Conservation (phyloP, 2,329 filamentous ascomycete genomes). For the Ophiostoma populinum region DNA sequence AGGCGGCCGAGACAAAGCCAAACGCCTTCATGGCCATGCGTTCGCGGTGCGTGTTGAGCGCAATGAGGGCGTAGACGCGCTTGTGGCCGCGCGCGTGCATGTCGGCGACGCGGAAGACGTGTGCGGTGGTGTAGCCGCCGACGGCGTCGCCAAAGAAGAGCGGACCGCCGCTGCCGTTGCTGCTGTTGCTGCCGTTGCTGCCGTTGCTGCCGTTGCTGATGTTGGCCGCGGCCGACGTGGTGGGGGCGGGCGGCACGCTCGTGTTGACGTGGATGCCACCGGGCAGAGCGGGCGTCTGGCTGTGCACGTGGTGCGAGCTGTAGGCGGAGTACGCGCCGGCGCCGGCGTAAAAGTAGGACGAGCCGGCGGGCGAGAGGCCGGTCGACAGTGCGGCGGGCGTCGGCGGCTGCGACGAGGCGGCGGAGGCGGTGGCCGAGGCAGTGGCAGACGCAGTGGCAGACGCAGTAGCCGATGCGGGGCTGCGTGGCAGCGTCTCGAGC, state of each 20-base stretch:
- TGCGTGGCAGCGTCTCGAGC: constrained; percentile 45
- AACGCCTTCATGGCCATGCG: constrained; percentile 49
- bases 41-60: constrained; percentile 47
- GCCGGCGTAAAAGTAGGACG: constrained; percentile 1
- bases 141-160: constrained; percentile 52
- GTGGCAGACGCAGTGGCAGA: constrained; percentile 20
- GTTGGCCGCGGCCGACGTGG: constrained; percentile 31
- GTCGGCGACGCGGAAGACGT: constrained; percentile 53
- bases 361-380: too few species aligned
- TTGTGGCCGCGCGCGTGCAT: constrained; percentile 50
- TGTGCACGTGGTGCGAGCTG: constrained; percentile 27
- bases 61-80: constrained; percentile 51
- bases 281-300: too few species aligned
- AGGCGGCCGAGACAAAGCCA: constrained; percentile 41
- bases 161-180: constrained; percentile 45
- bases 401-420: constrained; percentile 10
- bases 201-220: too few species aligned
- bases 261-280: too few species aligned
- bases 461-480: constrained; percentile 22
- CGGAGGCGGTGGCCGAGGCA: constrained; percentile 25
- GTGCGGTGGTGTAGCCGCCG: constrained; percentile 51
- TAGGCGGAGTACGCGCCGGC: constrained; percentile 30
- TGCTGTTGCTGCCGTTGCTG: too few species aligned
- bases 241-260: constrained; percentile 31
- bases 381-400: constrained; percentile 13